Base-by-base conservation (phyloP, 768 basidiomycete genomes). In the Daedaleopsis nitida region DNA sequence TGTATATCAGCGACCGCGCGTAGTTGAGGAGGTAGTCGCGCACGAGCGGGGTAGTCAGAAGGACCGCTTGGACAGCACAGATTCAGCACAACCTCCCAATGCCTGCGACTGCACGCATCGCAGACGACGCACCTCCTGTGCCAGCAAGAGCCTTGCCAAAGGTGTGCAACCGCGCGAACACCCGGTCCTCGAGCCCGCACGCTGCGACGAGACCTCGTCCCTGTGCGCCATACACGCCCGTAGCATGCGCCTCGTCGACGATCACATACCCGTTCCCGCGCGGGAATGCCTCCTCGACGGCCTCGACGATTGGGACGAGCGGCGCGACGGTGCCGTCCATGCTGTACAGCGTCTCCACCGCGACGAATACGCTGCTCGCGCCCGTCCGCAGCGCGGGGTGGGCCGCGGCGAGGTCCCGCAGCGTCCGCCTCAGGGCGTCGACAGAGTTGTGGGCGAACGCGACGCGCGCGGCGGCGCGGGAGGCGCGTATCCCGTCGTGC, bases 271-370 rank as follows among this genome's bases (percentile, higher is more conserved):
- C 86, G 69, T 90, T 90, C 3, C 82, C 81, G 17, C 66, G 57
- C 1, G 89, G 88, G 44, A 94, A 81, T 13, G 81, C 62, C 43
- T 81, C 77, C 27, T 93, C 85, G 47, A 94, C 68, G 3, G 82
- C 68, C 27, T 83, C 80, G 38, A 88, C 83, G 50, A 97, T 86
- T 45, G 84, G 83, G 16, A 55, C 55, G 32, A 98, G 77, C 0
- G 94, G 94, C 0, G 89, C 81, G 60, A 96, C 82, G 27, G 94
- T 96, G 14, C 96, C 96, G 66, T 98, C 96, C 96, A 98, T 98
- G 58, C 89, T 92, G 67, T 98, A 98, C 48, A 98, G 73, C 39
- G 86, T 88, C 79, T 98, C 96, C 8, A 97, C 87, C 0, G 92
- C 87, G 13, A 98, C 73, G 69, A 96, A 97, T 3, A 92, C 74